Conservation (phyloP, 73 alveolate genomes). For the Tetrahymena elliotti region DNA sequence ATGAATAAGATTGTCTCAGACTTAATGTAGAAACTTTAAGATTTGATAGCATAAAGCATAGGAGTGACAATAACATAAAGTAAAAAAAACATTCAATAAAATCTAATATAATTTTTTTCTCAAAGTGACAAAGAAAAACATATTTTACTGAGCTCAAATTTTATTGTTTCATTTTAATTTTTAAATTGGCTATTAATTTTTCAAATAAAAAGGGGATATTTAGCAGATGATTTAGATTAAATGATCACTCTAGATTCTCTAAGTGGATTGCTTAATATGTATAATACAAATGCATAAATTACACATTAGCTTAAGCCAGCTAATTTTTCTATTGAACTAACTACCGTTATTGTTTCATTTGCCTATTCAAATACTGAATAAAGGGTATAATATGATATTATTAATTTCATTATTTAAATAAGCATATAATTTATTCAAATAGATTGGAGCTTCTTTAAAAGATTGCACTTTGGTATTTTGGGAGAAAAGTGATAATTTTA, state of each 20-base stretch:
- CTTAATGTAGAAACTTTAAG: background rate
- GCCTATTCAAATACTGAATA: background rate
- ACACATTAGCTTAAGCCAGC: background rate
- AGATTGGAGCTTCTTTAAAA: background rate
- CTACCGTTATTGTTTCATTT: background rate
- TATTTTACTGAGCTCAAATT: too few relatives aligned
- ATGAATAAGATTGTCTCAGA: background rate
- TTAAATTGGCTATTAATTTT: too few relatives aligned
- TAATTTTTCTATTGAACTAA: background rate
- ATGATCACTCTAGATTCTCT: background rate
- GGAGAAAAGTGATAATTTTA: background rate
- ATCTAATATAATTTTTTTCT: background rate
- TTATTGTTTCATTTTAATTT: too few relatives aligned
- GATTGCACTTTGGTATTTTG: background rate
- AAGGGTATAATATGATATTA: background rate
- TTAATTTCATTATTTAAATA: too few relatives aligned
- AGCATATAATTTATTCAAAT: background rate
- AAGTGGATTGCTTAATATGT: background rate
- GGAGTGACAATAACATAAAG: background rate
- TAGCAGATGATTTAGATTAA: background rate
- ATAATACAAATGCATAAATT: background rate
- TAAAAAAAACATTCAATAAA: background rate
- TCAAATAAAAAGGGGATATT: background rate
- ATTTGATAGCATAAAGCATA: background rate
- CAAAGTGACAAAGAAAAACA: background rate